Evolutionary conservation across 2,329 filamentous ascomycete species (phyloP), one percentile per base, ranked within the genome.

Genomic region (Neopestalotiopsis sp.): DNA sequence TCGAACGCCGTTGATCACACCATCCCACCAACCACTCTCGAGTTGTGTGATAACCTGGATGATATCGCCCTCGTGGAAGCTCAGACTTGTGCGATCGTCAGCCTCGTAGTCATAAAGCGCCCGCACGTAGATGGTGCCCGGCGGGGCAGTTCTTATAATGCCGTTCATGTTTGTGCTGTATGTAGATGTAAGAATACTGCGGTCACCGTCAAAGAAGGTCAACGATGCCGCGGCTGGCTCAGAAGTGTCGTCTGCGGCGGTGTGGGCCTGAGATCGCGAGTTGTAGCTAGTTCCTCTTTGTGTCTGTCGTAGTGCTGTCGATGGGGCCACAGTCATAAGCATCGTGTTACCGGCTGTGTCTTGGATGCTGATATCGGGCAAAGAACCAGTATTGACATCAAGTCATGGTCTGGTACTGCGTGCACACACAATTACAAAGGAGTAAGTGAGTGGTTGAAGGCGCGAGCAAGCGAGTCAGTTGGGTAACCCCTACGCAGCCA

Each of bases 1-100:
- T 79, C 96, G 91, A 74, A 97, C 93, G 69, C 95, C 94, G 77
- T 98, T 96, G 79, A 99, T 97, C 68, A 99, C 94, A 63, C 96
- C 96, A 83, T 99, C 96, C 96, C 96, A 99, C 96, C 96, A 99
- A 68, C 96, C 96, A 77, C 95, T 98, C 81, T 99, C 96, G 68
- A 98, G 87, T 83, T 98, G 95, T 66, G 96, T 99, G 76, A 99
- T 95, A 75, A 99, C 96, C 83, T 98, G 95, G 76, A 99, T 99
- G 74, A 98, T 91, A 82, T 99, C 96, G 77, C 96, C 96, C 80
- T 97, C 93, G 76, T 94, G 94, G 82, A 99, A 99, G 83, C 95
- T 98, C 79, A 99, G 84, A 83, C 95, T 98, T 62, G 95, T 98
- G 76, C 94, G 91, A 82, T 99, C 96, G 83, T 99, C 95, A 77